Base-by-base conservation (phyloP, 345 rosid genomes). In the Anastatica hierochuntica region DNA sequence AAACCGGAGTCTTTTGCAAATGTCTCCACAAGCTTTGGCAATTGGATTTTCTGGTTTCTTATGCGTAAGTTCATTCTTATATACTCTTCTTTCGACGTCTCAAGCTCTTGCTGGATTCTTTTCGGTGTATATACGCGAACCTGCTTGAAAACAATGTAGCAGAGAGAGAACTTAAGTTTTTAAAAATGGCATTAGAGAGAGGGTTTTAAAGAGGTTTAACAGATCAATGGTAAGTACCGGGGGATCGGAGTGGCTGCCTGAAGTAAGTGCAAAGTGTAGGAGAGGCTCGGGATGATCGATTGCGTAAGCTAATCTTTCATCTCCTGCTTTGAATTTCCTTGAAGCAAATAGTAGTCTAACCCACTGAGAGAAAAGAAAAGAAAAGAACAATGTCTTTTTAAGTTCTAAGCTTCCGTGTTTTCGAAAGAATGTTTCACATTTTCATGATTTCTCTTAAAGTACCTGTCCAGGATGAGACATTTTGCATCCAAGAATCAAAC, bases 401-500 rank as follows among this genome's bases (percentile, higher is more conserved):
- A n/a, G n/a, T 27, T 1, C n/a, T 1, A 26, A 37, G 34, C 13
- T 38, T 27, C 20, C 44, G 54, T 58, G 29, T 10, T 53, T 31
- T 3, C 6, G 30, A 31, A 27, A 40, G 18, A n/a, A n/a, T n/a
- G n/a, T n/a, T n/a, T n/a, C n/a, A n/a, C n/a, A n/a, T n/a, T n/a
- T n/a, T n/a, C n/a, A n/a, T n/a, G n/a, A n/a, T n/a, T n/a, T n/a
- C n/a, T n/a, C n/a, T n/a, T n/a, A n/a, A n/a, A n/a, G n/a, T 34
- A 90, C 98, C 98, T 84, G 96, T 62, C 95, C 96, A 33, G 98
- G 98, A 44, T 94, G 90, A 60, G 89, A 78, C 89, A 90, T 79
- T 50, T 82, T 76, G 68, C 96, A 84, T 49, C 92, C 83, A 14
- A 90, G 83, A 62, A 90, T 84, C 16, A 83, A 73, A 60, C 62